These are phyloP conservation scores for Wickerhamiella brachini DNA, from an alignment of 805 yeast genomes.

Conservation along the genomic window DNA sequence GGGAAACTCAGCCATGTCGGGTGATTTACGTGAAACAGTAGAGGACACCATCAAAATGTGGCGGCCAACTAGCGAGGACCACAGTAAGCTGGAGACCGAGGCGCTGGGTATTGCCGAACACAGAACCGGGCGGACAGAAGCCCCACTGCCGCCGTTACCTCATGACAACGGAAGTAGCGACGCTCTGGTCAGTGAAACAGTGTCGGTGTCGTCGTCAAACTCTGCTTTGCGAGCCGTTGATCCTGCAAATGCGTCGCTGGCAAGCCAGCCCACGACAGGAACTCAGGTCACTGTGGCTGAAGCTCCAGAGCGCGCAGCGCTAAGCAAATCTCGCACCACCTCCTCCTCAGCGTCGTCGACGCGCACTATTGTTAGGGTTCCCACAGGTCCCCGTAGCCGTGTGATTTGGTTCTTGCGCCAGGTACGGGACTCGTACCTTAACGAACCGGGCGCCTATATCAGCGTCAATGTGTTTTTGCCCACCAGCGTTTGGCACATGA, in stretches of 20 bases:
- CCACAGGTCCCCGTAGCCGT: not conserved
- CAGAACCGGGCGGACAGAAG: not conserved
- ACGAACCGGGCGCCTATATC: conserved; percentile 6
- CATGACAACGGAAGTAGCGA: not conserved
- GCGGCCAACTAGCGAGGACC: not conserved
- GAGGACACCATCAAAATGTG: not conserved
- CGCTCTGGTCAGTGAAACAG: not conserved
- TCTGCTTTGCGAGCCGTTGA: not conserved
- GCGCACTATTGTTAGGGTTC: not conserved
- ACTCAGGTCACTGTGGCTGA: not conserved
- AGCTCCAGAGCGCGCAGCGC: not conserved
- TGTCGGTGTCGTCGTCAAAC: not conserved
- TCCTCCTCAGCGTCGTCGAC: not conserved
- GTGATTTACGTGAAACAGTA: not conserved
- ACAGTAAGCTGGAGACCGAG: not conserved
- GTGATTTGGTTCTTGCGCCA: conserved; percentile 7
- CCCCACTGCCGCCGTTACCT: not conserved
- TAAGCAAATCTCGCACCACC: not conserved
- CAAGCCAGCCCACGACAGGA: not conserved
- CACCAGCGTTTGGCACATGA: conserved; percentile 2
- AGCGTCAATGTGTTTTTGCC: conserved; percentile 4
- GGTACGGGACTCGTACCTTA: not conserved
- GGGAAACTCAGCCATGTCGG: not conserved
- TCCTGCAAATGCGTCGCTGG: not conserved
- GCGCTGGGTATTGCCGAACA: not conserved